Base-by-base conservation (phyloP, 2,329 filamentous ascomycete genomes). In the Aureobasidium sp. region DNA sequence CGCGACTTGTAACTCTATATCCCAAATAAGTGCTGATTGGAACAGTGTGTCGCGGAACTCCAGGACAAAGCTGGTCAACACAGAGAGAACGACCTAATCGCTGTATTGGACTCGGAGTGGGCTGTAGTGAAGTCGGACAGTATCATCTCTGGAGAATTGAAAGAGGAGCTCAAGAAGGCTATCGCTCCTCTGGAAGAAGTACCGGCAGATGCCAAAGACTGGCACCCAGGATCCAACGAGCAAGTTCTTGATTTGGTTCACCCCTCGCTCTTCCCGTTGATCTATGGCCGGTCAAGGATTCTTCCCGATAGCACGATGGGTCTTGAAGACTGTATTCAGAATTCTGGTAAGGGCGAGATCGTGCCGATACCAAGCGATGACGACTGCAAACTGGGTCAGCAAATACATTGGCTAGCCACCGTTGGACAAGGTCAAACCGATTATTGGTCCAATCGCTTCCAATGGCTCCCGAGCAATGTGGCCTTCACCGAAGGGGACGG, bases 181-280 rank as follows among this genome's bases (percentile, higher is more conserved):
- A 78, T 82, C 36, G 69, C 70, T 1, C 69, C 69, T 0, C 73
- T 89, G 1, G 80, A 87, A 63, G 70, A 81, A 20, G 75, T 82
- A 0, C 78, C 81, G 0, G 78, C 81, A 7, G 61, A 73, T 0
- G 55, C 75, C 37, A 80, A 81, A 65, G 85, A 87, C 70, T 89
- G 81, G 79, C 83, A 88, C 70, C 86, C 85, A 0, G 75, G 79
- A 2, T 84, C 81, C 0, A 74, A 84, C 36, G 71, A 75, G 0
- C 79, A 78, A 63, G 84, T 89, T 1, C 78, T 86, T 0, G 81
- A 89, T 68, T 73, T 88, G 1, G 78, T 88, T 5, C 81, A 88
- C 65, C 85, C 86, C 0, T 88, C 84, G 0, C 74, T 88, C 7
- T 88, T 80, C 65, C 84, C 86, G 0, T 70, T 88, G 0, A 69